Evolutionary conservation across 805 yeast genomes (phyloP), one percentile per base, ranked within the genome.

Genomic region (Suhomyces sp.): DNA sequence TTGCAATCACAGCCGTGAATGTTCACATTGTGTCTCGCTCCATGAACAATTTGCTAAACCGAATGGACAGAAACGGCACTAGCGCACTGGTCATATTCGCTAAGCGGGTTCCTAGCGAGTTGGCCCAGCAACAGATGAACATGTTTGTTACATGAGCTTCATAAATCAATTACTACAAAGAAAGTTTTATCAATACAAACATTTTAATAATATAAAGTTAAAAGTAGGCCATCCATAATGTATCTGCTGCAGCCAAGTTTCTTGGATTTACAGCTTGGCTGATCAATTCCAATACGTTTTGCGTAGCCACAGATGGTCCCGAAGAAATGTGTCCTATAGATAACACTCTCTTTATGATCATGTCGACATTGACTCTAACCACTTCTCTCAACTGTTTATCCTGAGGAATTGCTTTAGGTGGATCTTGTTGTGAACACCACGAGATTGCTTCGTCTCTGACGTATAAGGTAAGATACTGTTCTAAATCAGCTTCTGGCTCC

Each of bases 231-330:
- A 94, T 89, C 91, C 97, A 94, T 57, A 89, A 78, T 13, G 91
- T 84, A 61, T 94, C 99, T 5, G 96, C 86, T 50, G 89, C 84
- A 13, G 98, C 97, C 60, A 94, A 73, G 61, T 90, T 89, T 60
- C 96, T 82, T 33, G 98, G 97, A 64, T 92, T 93, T 13, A 92
- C 97, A 6, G 99, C 98, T 63, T 89, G 91, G 4, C 96, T 86
- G 48, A 94, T 89, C 63, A 93, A 80, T 61, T 94, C 97, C 58
- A 94, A 78, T 31, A 91, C 88, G 55, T 89, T 85, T 67, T 93
- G 98, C 35, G 96, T 89, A 8, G 96, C 88, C 35, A 87, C 86
- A 1, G 87, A 83, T 54, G 88, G 90, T 2, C 92, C 87, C 24
- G 73, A 66, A 1, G 75, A 69, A 27, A 75, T 71, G 57, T 79